Evolutionary conservation across 2,329 filamentous ascomycete genomes (phyloP), one percentile per base, ranked within the genome.

Genomic region (Fusarium newnesense): DNA sequence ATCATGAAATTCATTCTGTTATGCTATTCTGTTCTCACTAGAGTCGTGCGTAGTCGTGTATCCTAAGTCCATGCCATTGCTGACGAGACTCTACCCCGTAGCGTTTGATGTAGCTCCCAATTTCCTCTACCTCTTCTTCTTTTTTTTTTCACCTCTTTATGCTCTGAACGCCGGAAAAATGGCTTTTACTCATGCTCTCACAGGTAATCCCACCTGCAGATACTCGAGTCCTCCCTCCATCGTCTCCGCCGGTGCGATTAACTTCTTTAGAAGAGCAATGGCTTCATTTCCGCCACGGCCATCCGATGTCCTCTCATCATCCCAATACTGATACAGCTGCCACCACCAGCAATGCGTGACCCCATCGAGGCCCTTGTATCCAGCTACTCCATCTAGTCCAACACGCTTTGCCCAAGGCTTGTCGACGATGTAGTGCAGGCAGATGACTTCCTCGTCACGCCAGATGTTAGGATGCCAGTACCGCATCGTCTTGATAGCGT

Each of bases 401-500:
- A 76, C 54, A 3, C 74, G 64, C 40, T 72, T 74, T 0, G 68
- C 64, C 74, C 74, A 76, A 0, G 74, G 74, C 39, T 76, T 76
- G n/a, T 76, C 74, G 3, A 76, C 74, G 2, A 76, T 76, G 28
- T 76, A 76, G 28, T 76, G 74, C 2, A 76, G 49, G 4, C 74
- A 76, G 1, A 75, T 34, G 2, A 76, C 73, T 7, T 74, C 68
- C n/a, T 76, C 73, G 2, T 76, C 74, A 4, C 73, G 63, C 74
- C 74, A 76, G 18, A 76, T 72, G 11, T 75, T 64, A 0, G 70
- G 62, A 39, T 76, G 74, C 74, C 74, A 76, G 44, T 76, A 72
- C 11, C 70, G 59, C 74, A 76, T 76, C 5, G 74, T 76, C 52
- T 76, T 76, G 43, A 76, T 72, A 0, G 74, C 74, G 5, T 75